phyloP scores from a whole-genome alignment of 441 rosid species.

The Pelargonium citronellum region DNA sequence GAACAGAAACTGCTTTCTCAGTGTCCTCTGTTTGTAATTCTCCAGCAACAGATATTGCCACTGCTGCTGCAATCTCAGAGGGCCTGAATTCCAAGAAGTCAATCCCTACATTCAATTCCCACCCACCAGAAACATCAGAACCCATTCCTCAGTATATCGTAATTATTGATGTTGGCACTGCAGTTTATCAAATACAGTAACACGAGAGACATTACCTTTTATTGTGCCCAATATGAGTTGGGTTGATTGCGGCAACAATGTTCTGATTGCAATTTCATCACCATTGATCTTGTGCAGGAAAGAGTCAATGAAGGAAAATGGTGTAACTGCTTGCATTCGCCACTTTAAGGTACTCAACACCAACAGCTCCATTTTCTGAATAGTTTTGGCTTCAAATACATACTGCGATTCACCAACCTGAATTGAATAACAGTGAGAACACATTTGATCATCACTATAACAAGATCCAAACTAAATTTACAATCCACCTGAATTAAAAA shows the following conservation, averaged over 20 bases:
- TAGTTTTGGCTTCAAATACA: constrained; percentile 54
- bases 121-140: constrained; percentile 33
- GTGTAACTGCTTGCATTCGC: constrained; percentile 74
- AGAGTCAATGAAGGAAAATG: constrained; percentile 58
- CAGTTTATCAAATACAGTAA: constrained; percentile 7
- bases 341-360: constrained; percentile 54
- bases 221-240: constrained; percentile 40
- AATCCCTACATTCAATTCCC: constrained; percentile 50
- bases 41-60: constrained; percentile 43
- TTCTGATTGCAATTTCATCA: constrained; percentile 29
- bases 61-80: constrained; percentile 74
- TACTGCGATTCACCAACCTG: constrained; percentile 48
- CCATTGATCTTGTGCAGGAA: constrained; percentile 46
- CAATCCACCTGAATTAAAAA: constrained; percentile 28
- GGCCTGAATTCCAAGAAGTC: constrained; percentile 68
- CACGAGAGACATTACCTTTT: constrained; percentile 34
- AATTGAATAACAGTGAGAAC: neutral
- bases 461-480: neutral
- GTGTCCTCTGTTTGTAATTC: constrained; percentile 40
- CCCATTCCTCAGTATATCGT: constrained; percentile 16
- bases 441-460: neutral
- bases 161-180: constrained; percentile 13
- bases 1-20: constrained; percentile 43
- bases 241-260: constrained; percentile 35
- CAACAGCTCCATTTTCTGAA: constrained; percentile 67